Evolutionary conservation across 257 asterid species (phyloP).

Genomic region (Solanum sitiens): DNA sequence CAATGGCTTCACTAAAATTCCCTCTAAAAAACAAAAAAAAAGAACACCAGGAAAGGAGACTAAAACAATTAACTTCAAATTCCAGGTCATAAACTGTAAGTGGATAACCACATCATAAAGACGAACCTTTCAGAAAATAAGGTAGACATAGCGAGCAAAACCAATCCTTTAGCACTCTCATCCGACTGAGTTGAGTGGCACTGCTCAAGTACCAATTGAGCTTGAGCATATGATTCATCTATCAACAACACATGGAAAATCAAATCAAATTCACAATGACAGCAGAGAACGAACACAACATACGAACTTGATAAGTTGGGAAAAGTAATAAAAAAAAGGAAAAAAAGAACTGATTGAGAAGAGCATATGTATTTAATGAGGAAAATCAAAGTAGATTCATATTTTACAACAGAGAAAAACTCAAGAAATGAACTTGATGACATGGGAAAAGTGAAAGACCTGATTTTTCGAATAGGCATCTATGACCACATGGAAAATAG

Average conservation of each 20-base stretch:
- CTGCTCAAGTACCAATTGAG: conserved; percentile 74
- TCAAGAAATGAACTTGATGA: neutral
- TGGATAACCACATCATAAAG: neutral
- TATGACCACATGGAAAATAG: neutral
- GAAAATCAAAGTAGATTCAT: neutral
- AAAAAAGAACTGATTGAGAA: neutral
- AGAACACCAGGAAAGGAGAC: neutral
- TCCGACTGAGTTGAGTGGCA: conserved; percentile 67
- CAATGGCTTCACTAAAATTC: conserved; percentile 58
- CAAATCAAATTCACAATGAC: neutral
- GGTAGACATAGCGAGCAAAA: conserved; percentile 71
- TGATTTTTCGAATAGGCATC: neutral
- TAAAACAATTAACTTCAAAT: neutral
- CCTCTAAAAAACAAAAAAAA: conserved; percentile 25
- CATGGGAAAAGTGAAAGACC: neutral
- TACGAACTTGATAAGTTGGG: neutral
- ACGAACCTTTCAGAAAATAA: conserved; percentile 60
- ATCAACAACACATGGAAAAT: neutral
- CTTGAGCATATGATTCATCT: conserved; percentile 75
- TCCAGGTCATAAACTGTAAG: neutral
- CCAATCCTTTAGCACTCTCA: conserved; percentile 67
- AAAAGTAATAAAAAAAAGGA: neutral
- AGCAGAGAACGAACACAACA: neutral
- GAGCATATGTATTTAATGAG: neutral
- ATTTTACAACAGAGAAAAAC: neutral